A percentile compares a stretch with the other conserved stretches of the same genome.
These are phyloP conservation scores for Neocatenulostroma microsporum DNA, from an alignment of 2,329 filamentous ascomycete species.

Conservation along the genomic window DNA sequence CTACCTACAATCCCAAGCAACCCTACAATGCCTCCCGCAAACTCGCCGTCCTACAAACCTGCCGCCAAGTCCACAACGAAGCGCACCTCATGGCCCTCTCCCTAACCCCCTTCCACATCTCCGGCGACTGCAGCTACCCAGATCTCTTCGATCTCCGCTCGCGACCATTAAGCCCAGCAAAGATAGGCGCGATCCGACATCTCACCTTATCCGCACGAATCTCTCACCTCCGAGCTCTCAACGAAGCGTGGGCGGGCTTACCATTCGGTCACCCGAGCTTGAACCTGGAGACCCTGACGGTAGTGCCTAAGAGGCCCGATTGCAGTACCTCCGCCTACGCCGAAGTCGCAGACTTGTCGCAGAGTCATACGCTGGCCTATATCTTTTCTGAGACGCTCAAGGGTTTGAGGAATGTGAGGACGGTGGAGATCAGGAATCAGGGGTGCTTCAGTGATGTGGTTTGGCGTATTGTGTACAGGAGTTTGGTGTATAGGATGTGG, in stretches of 20 bases:
- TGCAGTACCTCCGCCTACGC: conserved; percentile 22
- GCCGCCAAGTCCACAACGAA: conserved; percentile 24
- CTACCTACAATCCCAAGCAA: conserved; percentile 2
- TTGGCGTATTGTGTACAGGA: conserved; percentile 29
- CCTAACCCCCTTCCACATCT: conserved; percentile 23
- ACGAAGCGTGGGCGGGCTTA: conserved; percentile 28
- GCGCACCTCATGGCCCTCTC: conserved; percentile 26
- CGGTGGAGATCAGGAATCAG: conserved; percentile 25
- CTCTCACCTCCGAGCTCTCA: conserved; percentile 25
- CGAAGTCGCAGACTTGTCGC: conserved; percentile 29
- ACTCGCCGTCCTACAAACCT: conserved; percentile 18
- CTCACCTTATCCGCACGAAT: conserved; percentile 28
- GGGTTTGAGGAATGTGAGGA: conserved; percentile 22
- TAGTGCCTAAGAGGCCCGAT: conserved; percentile 27
- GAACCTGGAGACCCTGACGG: conserved; percentile 24
- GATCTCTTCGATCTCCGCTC: conserved; percentile 22
- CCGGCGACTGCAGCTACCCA: conserved; percentile 19
- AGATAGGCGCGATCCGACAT: conserved; percentile 24
- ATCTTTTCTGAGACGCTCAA: conserved; percentile 30
- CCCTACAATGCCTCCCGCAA: conserved; percentile 7
- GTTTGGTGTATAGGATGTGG: conserved; percentile 28
- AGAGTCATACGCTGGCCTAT: conserved; percentile 30
- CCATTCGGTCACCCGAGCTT: conserved; percentile 28
- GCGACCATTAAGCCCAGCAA: conserved; percentile 12
- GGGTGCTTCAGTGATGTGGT: conserved; percentile 28